Evolutionary conservation across 2,329 filamentous ascomycete genomes (phyloP).

Genomic region (Ceratocystis colombiana): DNA sequence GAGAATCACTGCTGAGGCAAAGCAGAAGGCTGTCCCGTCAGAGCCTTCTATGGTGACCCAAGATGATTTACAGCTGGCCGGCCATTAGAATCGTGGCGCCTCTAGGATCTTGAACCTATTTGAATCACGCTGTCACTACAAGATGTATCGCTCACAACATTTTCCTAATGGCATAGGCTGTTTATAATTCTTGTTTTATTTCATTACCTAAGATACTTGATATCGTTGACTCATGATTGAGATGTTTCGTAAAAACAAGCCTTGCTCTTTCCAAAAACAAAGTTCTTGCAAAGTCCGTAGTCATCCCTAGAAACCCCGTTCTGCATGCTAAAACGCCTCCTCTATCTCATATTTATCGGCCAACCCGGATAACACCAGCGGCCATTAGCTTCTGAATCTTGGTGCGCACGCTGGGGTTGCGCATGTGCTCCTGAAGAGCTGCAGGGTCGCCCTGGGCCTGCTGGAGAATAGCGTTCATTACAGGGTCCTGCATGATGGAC

Average conservation of each 20-base stretch:
- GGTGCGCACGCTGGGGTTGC: slow-evolving; percentile 69
- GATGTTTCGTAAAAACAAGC: neutral
- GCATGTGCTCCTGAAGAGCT: slow-evolving; percentile 94
- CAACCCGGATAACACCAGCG: slow-evolving; percentile 80
- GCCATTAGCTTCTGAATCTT: slow-evolving; percentile 95
- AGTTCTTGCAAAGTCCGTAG: slow-evolving; percentile 4
- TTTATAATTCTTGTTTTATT: slow-evolving; percentile 2
- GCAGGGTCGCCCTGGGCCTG: slow-evolving; percentile 90
- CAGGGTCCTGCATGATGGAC: slow-evolving; percentile 81
- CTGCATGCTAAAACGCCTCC: neutral
- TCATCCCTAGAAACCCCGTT: slow-evolving; percentile 4
- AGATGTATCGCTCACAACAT: neutral
- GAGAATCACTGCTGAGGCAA: too few species aligned
- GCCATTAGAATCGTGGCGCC: too few species aligned
- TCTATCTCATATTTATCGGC: slow-evolving; percentile 34
- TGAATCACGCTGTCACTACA: neutral
- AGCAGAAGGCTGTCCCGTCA: too few species aligned
- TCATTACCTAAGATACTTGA: slow-evolving; percentile 7
- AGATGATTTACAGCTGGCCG: too few species aligned
- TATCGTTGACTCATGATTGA: slow-evolving; percentile 18
- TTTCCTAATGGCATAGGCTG: neutral
- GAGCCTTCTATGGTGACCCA: too few species aligned
- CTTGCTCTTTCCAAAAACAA: neutral
- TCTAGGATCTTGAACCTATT: too few species aligned
- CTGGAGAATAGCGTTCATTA: slow-evolving; percentile 96